Evolutionary conservation across 495 filamentous ascomycete species (phyloP).

Genomic region (Aspergillus kassunensis): DNA sequence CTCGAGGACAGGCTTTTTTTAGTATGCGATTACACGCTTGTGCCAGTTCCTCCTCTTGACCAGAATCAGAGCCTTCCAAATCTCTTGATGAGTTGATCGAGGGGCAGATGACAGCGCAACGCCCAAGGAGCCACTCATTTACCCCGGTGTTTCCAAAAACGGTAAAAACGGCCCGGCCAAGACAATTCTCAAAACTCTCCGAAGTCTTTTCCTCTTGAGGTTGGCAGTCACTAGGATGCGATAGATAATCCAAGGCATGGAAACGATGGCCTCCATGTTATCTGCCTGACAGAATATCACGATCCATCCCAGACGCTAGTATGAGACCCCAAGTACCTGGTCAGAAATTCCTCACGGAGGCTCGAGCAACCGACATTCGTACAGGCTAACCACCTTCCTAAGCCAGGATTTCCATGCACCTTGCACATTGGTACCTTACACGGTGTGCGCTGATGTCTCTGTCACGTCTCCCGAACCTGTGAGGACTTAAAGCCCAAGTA

Average conservation of each 20-base stretch:
- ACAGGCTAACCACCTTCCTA: too few species aligned
- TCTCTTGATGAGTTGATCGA: too few species aligned
- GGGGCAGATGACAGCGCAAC: neutral
- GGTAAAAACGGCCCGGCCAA: neutral
- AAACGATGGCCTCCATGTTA: too few species aligned
- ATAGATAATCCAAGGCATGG: too few species aligned
- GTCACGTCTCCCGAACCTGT: too few species aligned
- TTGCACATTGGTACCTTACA: too few species aligned
- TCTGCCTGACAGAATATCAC: too few species aligned
- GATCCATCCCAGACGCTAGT: too few species aligned
- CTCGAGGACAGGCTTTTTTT: neutral
- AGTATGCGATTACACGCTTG: neutral
- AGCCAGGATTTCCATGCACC: neutral
- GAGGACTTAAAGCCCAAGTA: too few species aligned
- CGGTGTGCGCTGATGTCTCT: too few species aligned
- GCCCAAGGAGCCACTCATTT: neutral
- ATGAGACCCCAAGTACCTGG: neutral
- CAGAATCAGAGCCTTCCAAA: too few species aligned
- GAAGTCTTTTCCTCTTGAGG: neutral
- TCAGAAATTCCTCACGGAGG: neutral
- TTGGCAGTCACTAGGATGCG: too few species aligned
- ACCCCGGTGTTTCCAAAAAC: neutral
- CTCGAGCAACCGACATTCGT: neutral
- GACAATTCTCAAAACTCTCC: neutral
- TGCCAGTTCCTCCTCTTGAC: neutral